phyloP scores from a whole-genome alignment of 2,329 filamentous ascomycete species.

The Xenoacremonium recifei region DNA sequence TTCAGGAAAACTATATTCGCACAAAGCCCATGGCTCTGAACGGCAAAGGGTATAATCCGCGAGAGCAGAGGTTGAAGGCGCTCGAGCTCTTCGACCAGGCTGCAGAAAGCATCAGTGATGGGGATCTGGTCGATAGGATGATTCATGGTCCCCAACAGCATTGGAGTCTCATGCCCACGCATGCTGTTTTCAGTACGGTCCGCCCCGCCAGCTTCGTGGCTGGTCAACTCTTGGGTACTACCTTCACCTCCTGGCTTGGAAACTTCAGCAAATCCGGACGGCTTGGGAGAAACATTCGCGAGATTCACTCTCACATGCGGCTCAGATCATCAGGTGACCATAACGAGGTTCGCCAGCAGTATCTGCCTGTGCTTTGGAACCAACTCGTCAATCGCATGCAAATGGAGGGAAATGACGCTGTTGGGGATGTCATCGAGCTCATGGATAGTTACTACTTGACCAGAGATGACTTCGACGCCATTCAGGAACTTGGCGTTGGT shows the following conservation, averaged over 20 bases:
- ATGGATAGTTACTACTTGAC: conserved; percentile 98
- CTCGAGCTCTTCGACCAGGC: conserved; percentile 85
- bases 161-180: conserved; percentile 96
- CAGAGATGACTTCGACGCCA: conserved; percentile 89
- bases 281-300: conserved; percentile 78
- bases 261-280: conserved; percentile 87
- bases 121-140: conserved; percentile 94
- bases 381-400: conserved; percentile 73
- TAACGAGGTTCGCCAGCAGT: conserved; percentile 92
- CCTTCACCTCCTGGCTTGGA: conserved; percentile 90
- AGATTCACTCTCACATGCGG: conserved; percentile 97
- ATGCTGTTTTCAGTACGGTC: conserved; percentile 94
- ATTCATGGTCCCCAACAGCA: conserved; percentile 98
- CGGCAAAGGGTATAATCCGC: conserved; percentile 54
- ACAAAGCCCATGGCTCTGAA: conserved; percentile 70
- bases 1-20: conserved; percentile 95
- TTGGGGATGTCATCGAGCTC: conserved; percentile 81
- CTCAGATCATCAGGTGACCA: conserved; percentile 86
- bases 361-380: conserved; percentile 85
- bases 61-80: conserved; percentile 74
- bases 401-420: conserved; percentile 75
- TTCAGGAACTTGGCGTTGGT: conserved; percentile 87
- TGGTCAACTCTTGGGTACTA: conserved; percentile 71
- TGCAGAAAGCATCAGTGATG: conserved; percentile 94
- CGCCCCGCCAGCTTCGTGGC: conserved; percentile 83